These are phyloP conservation scores for Dothistroma septosporum DNA, from an alignment of 2,329 filamentous ascomycete species.

Conservation along the genomic window DNA sequence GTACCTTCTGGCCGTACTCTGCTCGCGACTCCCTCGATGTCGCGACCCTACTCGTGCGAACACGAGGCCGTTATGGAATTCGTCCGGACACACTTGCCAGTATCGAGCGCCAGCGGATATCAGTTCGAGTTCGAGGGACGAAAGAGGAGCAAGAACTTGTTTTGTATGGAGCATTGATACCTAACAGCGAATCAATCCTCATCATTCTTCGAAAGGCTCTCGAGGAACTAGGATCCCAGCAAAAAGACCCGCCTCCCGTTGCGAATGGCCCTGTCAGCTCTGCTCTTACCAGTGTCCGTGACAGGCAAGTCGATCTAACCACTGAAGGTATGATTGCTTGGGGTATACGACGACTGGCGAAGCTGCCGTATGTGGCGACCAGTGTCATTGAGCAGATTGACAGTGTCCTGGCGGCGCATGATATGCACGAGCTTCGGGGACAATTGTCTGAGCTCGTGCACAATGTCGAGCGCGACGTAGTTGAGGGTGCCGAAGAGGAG, in stretches of 20 bases:
- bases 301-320: slow-evolving; percentile 5
- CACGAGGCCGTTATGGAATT: background rate
- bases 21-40: slow-evolving; percentile 11
- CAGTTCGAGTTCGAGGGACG: background rate
- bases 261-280: background rate
- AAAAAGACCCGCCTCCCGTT: background rate
- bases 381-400: slow-evolving; percentile 13
- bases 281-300: background rate
- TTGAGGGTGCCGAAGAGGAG: background rate
- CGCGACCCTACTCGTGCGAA: slow-evolving; percentile 1
- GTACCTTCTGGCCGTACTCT: slow-evolving; percentile 42
- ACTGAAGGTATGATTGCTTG: slow-evolving; percentile 19
- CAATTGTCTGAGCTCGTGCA: slow-evolving; percentile 13
- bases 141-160: slow-evolving; percentile 10
- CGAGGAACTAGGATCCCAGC: slow-evolving; percentile 12
- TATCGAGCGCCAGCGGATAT: slow-evolving; percentile 14
- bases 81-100: slow-evolving; percentile 7
- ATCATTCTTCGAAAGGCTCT: slow-evolving; percentile 25
- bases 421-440: slow-evolving; percentile 14
- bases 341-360: slow-evolving; percentile 18
- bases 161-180: slow-evolving; percentile 23
- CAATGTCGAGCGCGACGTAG: background rate
- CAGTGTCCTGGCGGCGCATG: slow-evolving; percentile 11
- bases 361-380: slow-evolving; percentile 13
- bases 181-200: slow-evolving; percentile 23